Evolutionary conservation across 208 protist species (phyloP).

Genomic region (Acanthamoeba culbertsoni): DNA sequence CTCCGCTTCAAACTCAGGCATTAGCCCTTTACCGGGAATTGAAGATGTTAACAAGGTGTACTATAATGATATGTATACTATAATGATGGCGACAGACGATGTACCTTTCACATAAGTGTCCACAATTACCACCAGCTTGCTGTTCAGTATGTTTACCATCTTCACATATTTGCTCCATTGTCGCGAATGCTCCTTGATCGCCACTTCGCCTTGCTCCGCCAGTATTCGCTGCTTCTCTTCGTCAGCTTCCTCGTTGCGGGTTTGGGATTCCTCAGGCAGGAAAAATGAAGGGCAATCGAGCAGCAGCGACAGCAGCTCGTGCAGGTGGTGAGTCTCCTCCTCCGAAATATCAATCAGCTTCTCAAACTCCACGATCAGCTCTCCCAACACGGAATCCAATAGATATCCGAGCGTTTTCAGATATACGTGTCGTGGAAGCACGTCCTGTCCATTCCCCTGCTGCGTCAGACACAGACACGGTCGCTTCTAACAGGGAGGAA

Average conservation of each 20-base stretch:
- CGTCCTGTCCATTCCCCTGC: background rate
- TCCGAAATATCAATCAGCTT: conserved; percentile 48
- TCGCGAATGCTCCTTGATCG: background rate
- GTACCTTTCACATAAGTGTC: conserved; percentile 16
- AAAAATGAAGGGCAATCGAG: background rate
- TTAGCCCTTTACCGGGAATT: background rate
- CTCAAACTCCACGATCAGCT: background rate
- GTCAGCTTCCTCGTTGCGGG: background rate
- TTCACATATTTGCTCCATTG: conserved; percentile 38
- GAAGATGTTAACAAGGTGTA: background rate
- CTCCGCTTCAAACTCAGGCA: conserved; percentile 25
- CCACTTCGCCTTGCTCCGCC: background rate
- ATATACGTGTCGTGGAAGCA: conserved; percentile 28
- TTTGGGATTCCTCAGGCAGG: no score
- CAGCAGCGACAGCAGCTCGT: background rate
- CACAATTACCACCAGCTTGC: conserved; percentile 42
- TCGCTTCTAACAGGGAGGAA: no score
- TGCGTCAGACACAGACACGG: no score
- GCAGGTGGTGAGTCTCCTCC: conserved; percentile 62
- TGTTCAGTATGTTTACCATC: conserved; percentile 33
- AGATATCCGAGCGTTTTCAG: background rate
- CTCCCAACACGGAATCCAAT: background rate
- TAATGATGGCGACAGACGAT: background rate
- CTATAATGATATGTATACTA: no score
- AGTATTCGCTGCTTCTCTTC: background rate